Evolutionary conservation across 139 green algal species (phyloP), one percentile per base, ranked within the genome.

Genomic region (Dunaliella sp.): DNA sequence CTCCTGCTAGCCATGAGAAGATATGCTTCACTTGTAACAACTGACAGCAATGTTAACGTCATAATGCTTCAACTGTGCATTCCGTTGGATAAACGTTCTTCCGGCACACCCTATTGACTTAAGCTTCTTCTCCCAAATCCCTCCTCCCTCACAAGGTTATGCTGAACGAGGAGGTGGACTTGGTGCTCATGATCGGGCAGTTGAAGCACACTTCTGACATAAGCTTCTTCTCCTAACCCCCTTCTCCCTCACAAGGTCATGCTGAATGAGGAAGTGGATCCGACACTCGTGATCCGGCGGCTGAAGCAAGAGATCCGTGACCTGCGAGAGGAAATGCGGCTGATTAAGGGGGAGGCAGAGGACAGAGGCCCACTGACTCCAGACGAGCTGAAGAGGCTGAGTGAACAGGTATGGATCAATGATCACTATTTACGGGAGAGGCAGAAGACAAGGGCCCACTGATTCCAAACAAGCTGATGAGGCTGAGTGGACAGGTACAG

Each of bases 91-190:
- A n/a, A n/a, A n/a, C n/a, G n/a, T n/a, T n/a, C n/a, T n/a, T n/a
- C n/a, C n/a, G n/a, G n/a, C n/a, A n/a, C n/a, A n/a, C n/a, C n/a
- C n/a, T n/a, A n/a, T n/a, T n/a, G n/a, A n/a, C n/a, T n/a, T n/a
- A n/a, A n/a, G n/a, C n/a, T n/a, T n/a, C n/a, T n/a, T n/a, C n/a
- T n/a, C n/a, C n/a, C n/a, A n/a, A n/a, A n/a, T n/a, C n/a, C n/a
- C n/a, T n/a, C n/a, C n/a, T n/a, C n/a, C n/a, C 2, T 77, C 26
- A 78, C 37, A 87, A 95, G 92, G 91, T 96, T 35, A 85, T 87
- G 28, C 84, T 97, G 21, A 99, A 99, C 89, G 96, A 99, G 92
- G 95, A 98, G 89, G 30, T 98, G 28, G 96, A 98, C 89, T 94
- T 94, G 16, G 80, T 36, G 1, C 86, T 96, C 36, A 88, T 98